A percentile compares a stretch with the other conserved stretches of the same genome.
phyloP scores from a whole-genome alignment of 2,329 filamentous ascomycete genomes.

The Colletotrichum tropicale region DNA sequence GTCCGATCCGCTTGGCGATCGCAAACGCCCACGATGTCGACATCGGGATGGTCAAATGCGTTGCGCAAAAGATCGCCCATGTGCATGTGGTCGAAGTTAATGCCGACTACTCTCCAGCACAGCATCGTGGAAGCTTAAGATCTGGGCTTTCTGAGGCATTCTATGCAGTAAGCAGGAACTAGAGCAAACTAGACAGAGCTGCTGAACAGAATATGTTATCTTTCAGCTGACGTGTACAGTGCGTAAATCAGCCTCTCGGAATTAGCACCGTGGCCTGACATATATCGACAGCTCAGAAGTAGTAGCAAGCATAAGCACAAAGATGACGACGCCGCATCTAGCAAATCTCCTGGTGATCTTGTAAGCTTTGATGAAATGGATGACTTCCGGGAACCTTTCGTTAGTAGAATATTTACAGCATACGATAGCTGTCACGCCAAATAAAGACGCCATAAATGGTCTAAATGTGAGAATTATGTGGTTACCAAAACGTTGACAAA shows the following conservation, averaged over 20 bases:
- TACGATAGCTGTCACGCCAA: neutral
- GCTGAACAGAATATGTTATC: neutral
- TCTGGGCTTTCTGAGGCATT: accelerated
- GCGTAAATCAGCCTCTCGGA: neutral
- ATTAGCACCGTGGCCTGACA: neutral
- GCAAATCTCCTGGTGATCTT: neutral
- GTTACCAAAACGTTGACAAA: accelerated
- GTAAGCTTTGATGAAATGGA: neutral
- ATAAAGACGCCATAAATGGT: accelerated
- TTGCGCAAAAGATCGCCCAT: neutral
- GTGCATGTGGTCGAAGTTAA: neutral
- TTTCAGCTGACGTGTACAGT: neutral
- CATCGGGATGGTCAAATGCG: neutral
- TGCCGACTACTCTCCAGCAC: neutral
- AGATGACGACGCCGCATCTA: neutral
- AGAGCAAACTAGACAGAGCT: neutral
- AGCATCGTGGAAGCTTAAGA: accelerated
- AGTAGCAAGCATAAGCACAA: neutral
- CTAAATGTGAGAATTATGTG: neutral
- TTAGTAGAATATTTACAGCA: neutral
- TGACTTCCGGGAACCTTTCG: accelerated
- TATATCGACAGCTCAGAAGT: neutral
- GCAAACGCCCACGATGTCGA: neutral
- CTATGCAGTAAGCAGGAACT: accelerated
- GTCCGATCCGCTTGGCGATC: neutral